These are phyloP conservation scores for Pseudoscleropodium purum DNA, from an alignment of 225 moss, liverwort and hornwort species.

Conservation along the genomic window DNA sequence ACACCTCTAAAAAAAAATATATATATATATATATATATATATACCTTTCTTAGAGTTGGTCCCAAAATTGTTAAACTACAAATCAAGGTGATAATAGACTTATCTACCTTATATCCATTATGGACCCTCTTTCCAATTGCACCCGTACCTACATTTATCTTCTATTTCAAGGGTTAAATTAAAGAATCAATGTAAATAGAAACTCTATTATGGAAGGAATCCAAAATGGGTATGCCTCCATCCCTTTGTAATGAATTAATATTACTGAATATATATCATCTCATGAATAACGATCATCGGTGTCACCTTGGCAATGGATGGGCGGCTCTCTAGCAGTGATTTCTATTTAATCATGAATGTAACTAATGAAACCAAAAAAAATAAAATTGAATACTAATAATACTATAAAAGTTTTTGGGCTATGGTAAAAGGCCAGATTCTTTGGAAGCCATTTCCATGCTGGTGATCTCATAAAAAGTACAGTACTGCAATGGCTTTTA, in stretches of 20 bases:
- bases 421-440: background rate
- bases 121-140: background rate
- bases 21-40: too few species aligned
- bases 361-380: background rate
- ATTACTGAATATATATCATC: background rate
- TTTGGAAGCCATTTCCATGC: background rate
- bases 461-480: background rate
- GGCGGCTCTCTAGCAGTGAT: background rate
- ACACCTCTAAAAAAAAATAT: too few species aligned
- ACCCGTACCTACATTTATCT: fast-evolving
- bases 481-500: background rate
- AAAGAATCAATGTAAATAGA: background rate
- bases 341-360: background rate
- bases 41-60: too few species aligned
- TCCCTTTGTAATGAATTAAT: background rate
- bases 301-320: background rate
- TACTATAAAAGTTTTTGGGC: background rate
- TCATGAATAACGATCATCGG: background rate
- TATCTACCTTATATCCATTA: too few species aligned
- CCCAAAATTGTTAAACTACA: too few species aligned
- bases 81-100: too few species aligned
- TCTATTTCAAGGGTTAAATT: background rate
- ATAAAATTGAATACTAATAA: background rate
- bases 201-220: background rate
- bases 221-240: background rate